Conservation (phyloP, 176 grass and related monocot genomes). For the Oryza australiensis region DNA sequence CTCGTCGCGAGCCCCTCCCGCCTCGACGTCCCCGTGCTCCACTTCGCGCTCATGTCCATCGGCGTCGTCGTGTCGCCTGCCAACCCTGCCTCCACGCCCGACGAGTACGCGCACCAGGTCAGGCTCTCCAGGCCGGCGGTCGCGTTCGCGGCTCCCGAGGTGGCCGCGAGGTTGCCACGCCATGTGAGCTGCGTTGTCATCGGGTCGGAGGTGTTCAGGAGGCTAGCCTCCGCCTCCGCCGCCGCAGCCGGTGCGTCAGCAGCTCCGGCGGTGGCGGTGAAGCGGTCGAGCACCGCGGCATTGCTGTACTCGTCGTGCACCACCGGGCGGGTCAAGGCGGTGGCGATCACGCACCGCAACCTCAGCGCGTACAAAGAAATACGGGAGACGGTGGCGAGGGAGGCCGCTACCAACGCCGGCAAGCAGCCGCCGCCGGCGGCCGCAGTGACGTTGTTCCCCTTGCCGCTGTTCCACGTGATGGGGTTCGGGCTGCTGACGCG, state of each 20-base stretch:
- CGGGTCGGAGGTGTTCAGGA: constrained; percentile 47
- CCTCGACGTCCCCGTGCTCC: constrained; percentile 56
- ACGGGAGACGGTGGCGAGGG: background rate
- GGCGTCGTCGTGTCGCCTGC: constrained; percentile 70
- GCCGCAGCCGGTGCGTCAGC: background rate
- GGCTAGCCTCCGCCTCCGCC: constrained; percentile 25
- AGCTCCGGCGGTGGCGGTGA: constrained; percentile 35
- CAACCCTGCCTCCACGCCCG: constrained; percentile 55
- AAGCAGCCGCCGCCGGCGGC: constrained; percentile 6
- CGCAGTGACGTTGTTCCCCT: constrained; percentile 47
- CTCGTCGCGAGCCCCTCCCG: constrained; percentile 52
- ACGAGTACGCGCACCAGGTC: constrained; percentile 55
- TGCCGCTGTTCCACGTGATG: constrained; percentile 81
- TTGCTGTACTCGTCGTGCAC: constrained; percentile 89
- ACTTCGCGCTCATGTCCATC: constrained; percentile 74
- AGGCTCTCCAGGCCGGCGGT: constrained; percentile 47
- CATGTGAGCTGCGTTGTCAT: constrained; percentile 43
- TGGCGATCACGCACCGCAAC: constrained; percentile 66
- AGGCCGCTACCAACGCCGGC: constrained; percentile 37
- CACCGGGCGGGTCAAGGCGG: constrained; percentile 75
- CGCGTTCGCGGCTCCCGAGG: constrained; percentile 47
- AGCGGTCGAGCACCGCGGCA: constrained; percentile 68
- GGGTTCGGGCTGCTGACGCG: constrained; percentile 67
- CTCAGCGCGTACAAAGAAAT: constrained; percentile 19
- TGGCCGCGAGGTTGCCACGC: constrained; percentile 45